Evolutionary conservation across 2,329 filamentous ascomycete species (phyloP), one percentile per base, ranked within the genome.

Genomic region (Ophiocordyceps camponoti-saundersi): DNA sequence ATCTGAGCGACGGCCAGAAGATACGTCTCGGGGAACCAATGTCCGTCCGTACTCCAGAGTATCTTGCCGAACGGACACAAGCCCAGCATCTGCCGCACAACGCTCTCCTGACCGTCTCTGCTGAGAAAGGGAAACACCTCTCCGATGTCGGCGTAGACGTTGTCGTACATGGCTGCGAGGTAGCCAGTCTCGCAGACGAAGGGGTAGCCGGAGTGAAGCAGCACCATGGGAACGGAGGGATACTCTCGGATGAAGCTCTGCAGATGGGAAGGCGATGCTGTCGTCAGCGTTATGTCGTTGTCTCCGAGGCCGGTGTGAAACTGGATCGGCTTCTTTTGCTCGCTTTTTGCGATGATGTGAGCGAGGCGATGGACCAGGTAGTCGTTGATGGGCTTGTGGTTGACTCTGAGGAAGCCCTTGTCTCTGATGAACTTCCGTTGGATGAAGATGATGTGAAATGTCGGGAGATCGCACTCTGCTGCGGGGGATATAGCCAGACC

Each of bases 271-370:
- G 87, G 85, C 41, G 86, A 90, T 0, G 85, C 75, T 45, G 73
- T 74, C 3, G 76, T 65, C 23, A 93, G 66, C 5, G 70, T 74
- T 45, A 92, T 82, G 55, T 92, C 85, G 53, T 80, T 84, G 56
- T 92, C 86, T 1, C 86, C 85, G 0, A 92, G 69, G 0, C 85
- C 85, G 0, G 85, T 92, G 56, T 93, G 86, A 52, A 94, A 83
- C 56, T 93, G 86, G 13, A 93, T 67, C 0, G 85, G 84, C 58
- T 90, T 92, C 48, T 74, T 75, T 48, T 61, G 53, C 1, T 63
- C 61, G 3, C 58, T 59, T 18, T 59, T 60, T 10, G 66, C 61
- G 46, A 90, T 71, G 26, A 79, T 59, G 43, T 71, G 66, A 7
- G 85, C 77, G 0, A 79, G 71, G 29, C 71, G 67, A 47, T 82